phyloP scores from a whole-genome alignment of 306 rosid genomes.

The Clitoria ternatea region DNA sequence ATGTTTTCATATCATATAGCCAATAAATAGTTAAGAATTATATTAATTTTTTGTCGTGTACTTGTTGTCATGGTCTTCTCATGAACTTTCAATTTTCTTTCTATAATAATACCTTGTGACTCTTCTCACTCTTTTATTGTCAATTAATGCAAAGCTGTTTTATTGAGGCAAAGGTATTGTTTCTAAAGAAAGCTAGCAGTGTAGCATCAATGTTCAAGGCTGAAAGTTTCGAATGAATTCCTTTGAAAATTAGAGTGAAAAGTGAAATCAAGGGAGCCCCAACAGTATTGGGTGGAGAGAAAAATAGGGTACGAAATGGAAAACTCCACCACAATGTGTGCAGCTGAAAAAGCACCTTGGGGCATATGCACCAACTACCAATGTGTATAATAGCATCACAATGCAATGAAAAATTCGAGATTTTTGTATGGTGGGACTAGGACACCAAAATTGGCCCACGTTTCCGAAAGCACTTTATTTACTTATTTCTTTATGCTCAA shows the following conservation, averaged over 20 bases:
- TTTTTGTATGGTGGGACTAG: neutral
- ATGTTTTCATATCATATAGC: neutral
- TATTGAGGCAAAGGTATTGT: neutral
- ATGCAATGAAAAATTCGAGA: neutral
- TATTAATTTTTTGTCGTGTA: neutral
- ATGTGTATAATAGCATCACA: neutral
- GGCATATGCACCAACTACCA: neutral
- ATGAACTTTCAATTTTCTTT: neutral
- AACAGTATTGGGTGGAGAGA: neutral
- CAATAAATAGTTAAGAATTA: neutral
- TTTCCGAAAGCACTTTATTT: neutral
- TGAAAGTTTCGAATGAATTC: neutral
- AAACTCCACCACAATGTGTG: neutral
- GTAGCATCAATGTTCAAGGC: neutral
- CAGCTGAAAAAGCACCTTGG: neutral
- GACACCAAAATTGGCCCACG: neutral
- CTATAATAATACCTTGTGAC: neutral
- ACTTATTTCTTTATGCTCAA: neutral
- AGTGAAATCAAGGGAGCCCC: neutral
- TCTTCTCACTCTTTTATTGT: neutral
- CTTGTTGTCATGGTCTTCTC: neutral
- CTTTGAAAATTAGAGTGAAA: neutral
- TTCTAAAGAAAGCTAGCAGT: neutral
- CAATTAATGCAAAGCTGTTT: neutral
- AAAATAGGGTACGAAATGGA: neutral